Evolutionary conservation across 176 grass and related monocot genomes (phyloP).

Genomic region (Oryza punctata): DNA sequence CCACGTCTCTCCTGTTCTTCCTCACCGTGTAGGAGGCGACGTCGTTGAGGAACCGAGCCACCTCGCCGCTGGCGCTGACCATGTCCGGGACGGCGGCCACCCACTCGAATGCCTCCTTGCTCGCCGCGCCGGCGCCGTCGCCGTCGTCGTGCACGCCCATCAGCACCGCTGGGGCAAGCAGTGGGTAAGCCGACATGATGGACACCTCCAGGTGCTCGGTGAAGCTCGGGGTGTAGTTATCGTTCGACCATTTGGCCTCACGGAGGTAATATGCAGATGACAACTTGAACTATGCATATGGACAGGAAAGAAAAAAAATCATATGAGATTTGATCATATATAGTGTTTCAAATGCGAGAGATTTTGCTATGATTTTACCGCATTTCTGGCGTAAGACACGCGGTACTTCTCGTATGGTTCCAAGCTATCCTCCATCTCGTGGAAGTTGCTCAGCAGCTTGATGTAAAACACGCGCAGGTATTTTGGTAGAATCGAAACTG

Average conservation of each 20-base stretch:
- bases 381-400: neutral
- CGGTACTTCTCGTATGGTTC: neutral
- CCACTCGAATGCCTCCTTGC: neutral
- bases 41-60: conserved; percentile 1
- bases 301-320: too few relatives aligned
- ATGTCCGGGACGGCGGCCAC: neutral
- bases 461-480: neutral
- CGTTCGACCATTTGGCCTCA: conserved; percentile 28
- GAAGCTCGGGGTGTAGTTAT: neutral
- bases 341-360: too few relatives aligned
- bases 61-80: neutral
- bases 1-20: neutral
- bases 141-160: conserved; percentile 4
- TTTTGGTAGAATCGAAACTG: neutral
- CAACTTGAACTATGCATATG: neutral
- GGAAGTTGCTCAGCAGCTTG: neutral
- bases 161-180: neutral
- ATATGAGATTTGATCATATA: too few relatives aligned
- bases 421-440: neutral
- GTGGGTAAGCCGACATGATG: neutral
- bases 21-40: neutral
- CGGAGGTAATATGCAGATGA: neutral
- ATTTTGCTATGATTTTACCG: neutral
- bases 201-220: conserved; percentile 3
- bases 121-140: neutral